Percentiles rank a stretch among this genome's conserved stretches.
These are phyloP conservation scores for Kluyveromyces starmeri DNA, from an alignment of 805 yeast species.

Conservation along the genomic window DNA sequence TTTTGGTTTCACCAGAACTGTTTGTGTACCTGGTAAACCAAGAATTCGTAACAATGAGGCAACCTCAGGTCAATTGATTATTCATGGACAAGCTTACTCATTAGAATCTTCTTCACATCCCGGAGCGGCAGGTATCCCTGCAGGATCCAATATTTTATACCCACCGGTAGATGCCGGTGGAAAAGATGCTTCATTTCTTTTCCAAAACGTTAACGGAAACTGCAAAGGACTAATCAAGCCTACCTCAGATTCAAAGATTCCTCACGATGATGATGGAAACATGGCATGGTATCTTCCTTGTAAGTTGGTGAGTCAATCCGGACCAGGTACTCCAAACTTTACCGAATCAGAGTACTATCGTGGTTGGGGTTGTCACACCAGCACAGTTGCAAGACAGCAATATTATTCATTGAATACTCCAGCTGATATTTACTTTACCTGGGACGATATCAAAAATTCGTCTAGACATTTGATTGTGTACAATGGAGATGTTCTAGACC, in stretches of 20 bases:
- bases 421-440: conserved; percentile 78
- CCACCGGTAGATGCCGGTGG: conserved; percentile 89
- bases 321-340: conserved; percentile 57
- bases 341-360: conserved; percentile 50
- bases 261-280: conserved; percentile 47
- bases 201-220: conserved; percentile 87
- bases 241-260: conserved; percentile 59
- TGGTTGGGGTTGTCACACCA: conserved; percentile 92
- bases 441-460: conserved; percentile 73
- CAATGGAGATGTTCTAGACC: conserved; percentile 81
- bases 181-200: conserved; percentile 70
- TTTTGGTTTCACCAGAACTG: conserved; percentile 81
- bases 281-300: conserved; percentile 98
- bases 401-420: conserved; percentile 50
- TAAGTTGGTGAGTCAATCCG: conserved; percentile 58
- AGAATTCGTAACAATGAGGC: conserved; percentile 59
- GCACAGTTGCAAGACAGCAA: conserved; percentile 54
- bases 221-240: conserved; percentile 75
- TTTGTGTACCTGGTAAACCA: conserved; percentile 43
- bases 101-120: conserved; percentile 70
- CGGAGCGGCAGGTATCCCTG: conserved; percentile 65
- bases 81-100: conserved; percentile 77
- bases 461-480: conserved; percentile 76
- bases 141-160: conserved; percentile 63
- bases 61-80: conserved; percentile 50